Percentiles rank a stretch among this genome's conserved stretches.
Conservation (phyloP, 176 grass and related monocot species). For the Themeda triandra region DNA sequence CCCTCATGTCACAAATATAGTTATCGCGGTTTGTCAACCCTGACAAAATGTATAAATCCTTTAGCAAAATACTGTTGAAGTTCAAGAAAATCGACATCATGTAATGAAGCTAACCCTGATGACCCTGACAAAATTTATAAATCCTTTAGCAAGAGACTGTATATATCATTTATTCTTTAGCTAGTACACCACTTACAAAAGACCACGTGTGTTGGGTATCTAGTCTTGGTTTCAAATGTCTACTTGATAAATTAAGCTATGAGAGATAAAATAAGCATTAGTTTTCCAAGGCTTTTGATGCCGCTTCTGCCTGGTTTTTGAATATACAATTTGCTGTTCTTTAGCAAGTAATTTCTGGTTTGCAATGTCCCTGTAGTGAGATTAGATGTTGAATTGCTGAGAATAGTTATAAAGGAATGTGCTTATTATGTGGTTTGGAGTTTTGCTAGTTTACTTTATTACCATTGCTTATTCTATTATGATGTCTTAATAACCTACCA, state of each 20-base stretch:
- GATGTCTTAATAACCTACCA: background rate
- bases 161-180: background rate
- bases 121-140: background rate
- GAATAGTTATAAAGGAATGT: background rate
- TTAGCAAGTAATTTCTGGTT: background rate
- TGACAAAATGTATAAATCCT: background rate
- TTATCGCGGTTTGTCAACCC: background rate
- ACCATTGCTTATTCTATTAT: background rate
- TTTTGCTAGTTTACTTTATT: background rate
- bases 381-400: conserved; percentile 12
- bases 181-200: background rate
- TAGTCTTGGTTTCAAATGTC: background rate
- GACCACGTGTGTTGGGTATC: background rate
- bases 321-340: background rate
- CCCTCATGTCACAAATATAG: background rate
- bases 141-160: background rate
- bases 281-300: background rate
- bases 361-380: background rate
- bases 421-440: background rate
- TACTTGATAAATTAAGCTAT: background rate
- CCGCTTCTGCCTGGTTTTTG: background rate
- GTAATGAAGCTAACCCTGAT: background rate
- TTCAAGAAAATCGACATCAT: background rate
- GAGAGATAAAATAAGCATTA: background rate
- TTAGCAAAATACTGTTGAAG: background rate